Evolutionary conservation across 176 grass and related monocot species (phyloP), one percentile per base, ranked within the genome.

Genomic region (Bromus sterilis): DNA sequence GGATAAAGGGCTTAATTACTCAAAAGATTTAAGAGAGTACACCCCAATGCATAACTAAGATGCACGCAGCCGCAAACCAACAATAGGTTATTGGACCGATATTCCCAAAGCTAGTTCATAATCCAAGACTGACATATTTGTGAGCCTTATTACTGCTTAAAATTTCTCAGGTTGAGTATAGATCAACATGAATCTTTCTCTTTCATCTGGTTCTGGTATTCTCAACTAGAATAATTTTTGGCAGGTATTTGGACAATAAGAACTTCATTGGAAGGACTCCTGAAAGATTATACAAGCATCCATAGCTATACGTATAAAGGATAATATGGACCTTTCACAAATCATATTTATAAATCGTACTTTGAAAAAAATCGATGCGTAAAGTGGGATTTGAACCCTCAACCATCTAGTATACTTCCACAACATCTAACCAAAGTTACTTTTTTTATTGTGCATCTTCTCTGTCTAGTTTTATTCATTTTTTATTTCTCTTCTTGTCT

Each of bases 71-170:
- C n/a, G n/a, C n/a, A n/a, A n/a, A n/a, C n/a, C n/a, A 77, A 91
- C 68, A 99, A 99, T 88, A 91, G 86, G 74, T 80, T 99, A 95
- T 89, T 41, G 96, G 93, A 81, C 83, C 87, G 8, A 79, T 99
- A 86, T 88, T 91, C 20, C 89, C 91, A 18, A 95, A 90, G 67
- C 82, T 99, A 70, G 87, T 89, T 75, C 76, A 88, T 9, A 89
- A 95, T 80, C 93, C 83, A 42, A 99, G 96, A 91, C 77, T 99
- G 79, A 93, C 85, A 33, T 99, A 91, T 75, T 74, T 99, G 96
- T 99, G 85, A 94, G 95, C 79, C 53, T 77, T 23, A n/a, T 77
- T 23, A 3, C 51, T 71, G 23, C 66, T 70, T 78, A 67, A 13
- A 75, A 11, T 28, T 40, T 75, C 9, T 12, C 11, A 14, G 23